Evolutionary conservation across 345 rosid species (phyloP), one percentile per base, ranked within the genome.

Genomic region (Cochlearia excelsa): DNA sequence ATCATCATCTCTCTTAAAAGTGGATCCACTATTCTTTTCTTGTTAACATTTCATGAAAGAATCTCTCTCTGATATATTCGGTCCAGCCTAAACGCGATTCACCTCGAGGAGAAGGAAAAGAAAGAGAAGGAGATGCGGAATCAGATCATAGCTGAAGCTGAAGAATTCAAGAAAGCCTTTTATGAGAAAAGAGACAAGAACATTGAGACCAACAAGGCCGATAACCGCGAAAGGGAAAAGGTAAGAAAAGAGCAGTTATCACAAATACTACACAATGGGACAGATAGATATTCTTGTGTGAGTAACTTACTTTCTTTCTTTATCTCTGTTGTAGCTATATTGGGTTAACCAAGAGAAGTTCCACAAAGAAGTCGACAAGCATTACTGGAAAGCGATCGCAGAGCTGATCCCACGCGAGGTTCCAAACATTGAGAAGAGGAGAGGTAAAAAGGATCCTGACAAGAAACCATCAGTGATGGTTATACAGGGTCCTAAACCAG

Each of bases 381-480:
- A 93, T 68, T 93, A 81, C 78, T 89, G 96, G 95, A 93, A 87
- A 75, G 96, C 97, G 40, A 89, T 93, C 29, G 88, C 95, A 0
- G 97, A 93, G 77, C 66, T 89, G 10, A 85, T 89, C 65, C 99
- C 97, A 7, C 81, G 87, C 5, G 99, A 94, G 74, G 92, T 87
- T 49, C 79, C 96, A 4, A 87, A 82, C 55, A 84, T 93, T 10
- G 96, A 90, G 78, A 90, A 75, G 79, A 86, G 72, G 77, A 82
- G 96, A 78, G 86, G 87, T 30, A 85, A 74, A 66, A 87, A 73
- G 66, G 97, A 90, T 49, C 74, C 87, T 0, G 95, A 88, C 48
- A 82, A 79, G 82, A 85, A 82, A 61, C 83, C 96, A 45, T 80
- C 84, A 0, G 58, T 84, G 42, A 26, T 26, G 9, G 79, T 93